Base-by-base conservation (phyloP, 176 grass and related monocot genomes). In the Thinopyrum elongatum region DNA sequence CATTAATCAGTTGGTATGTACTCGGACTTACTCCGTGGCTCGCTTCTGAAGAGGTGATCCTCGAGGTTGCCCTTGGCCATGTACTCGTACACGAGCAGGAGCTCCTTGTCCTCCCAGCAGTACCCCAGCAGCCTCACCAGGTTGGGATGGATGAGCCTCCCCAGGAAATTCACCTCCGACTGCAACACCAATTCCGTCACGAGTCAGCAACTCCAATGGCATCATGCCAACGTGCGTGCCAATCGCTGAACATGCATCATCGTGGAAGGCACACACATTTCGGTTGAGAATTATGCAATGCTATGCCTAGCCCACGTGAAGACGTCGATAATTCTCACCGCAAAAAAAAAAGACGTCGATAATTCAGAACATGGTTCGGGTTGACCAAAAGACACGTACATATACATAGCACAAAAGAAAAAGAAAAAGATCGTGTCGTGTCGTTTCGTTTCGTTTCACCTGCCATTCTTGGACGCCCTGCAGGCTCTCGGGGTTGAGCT, bases 11-110 rank as follows among this genome's bases (percentile, higher is more conserved):
- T 19, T 53, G 16, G 19, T 53, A 53, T 19, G 49, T 42, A 10
- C 38, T 41, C 7, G 0, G 28, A 82, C 88, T 86, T 83, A 90
- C 88, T 84, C 53, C 84, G 86, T 76, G 58, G 66, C 74, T 91
- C 79, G 27, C 66, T 95, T 88, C 84, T 84, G 81, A 95, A 90
- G 73, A 95, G 94, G 84, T 93, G 94, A 53, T 91, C 68, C 87
- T 95, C 94, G 60, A 95, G 86, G 87, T 91, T 95, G 64, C 87
- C 94, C 17, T 91, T 89, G 36, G 82, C 84, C 94, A 95, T 95
- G 85, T 80, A 83, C 76, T 95, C 91, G 80, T 95, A 95, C 55
- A 93, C 93, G 10, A 95, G 93, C 68, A 95, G 79, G 22, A 93
- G 91, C 88, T 95, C 91, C 44, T 80, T 85, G 6, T 90, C 88